Base-by-base conservation (phyloP, 305 asterid species). In the Fraxinus nigra region DNA sequence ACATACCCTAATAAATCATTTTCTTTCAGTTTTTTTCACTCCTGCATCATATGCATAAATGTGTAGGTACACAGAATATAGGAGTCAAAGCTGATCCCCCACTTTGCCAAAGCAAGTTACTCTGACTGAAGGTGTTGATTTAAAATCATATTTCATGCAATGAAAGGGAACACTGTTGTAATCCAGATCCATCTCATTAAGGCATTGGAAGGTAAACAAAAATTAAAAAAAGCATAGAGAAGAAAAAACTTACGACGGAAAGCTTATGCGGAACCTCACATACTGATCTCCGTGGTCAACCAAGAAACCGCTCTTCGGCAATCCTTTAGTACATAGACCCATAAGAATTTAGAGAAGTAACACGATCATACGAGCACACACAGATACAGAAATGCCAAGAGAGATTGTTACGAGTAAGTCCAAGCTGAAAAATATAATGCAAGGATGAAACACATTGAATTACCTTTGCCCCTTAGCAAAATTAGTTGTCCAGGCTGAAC, bases 401-500 rank as follows among this genome's bases (percentile, higher is more conserved):
- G 83, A 28, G 35, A 26, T 69, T 69, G 43, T 69, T 11, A 65
- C 54, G 75, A 69, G 77, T 63, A 78, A 20, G 40, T 67, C 16
- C 48, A 80, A 85, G 81, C 35, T n/a, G 75, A 69, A 69, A 63
- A 11, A 30, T 30, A 32, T 11, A 69, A 30, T 69, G 38, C 40
- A 30, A 75, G 67, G 65, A 76, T 43, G 79, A 22, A 67, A 56
- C 14, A 38, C 43, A 83, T 48, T 72, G 65, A 82, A 81, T 86
- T 69, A 95, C 99, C 99, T 92, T 92, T 91, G 88, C 98, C 97
- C 87, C 97, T 90, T 72, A 95, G 89, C 80, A 67, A 34, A 80
- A 92, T 88, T 63, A 93, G 87, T 84, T 95, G 98, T 82, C 98
- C 98, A 80, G 88, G 97, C 86, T 95, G 97, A 84, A 93, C 98